These are phyloP conservation scores for Pinus taeda DNA, from an alignment of 75 land plant species.

Conservation along the genomic window DNA sequence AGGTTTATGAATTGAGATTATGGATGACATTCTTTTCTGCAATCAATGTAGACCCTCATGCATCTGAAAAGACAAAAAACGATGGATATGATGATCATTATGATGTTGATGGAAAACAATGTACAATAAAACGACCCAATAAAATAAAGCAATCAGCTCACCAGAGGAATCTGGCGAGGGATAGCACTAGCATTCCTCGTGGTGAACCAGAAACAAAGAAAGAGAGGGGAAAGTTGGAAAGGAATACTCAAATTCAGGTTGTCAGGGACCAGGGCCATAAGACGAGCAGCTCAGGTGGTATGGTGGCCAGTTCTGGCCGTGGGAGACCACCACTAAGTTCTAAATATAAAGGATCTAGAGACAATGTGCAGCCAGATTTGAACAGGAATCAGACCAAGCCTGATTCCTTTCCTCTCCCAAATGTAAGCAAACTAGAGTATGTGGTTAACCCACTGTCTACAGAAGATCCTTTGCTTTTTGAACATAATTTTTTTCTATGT, in stretches of 20 bases:
- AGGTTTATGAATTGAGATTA: no score
- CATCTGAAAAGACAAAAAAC: no score
- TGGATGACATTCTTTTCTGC: no score
- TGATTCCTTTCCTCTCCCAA: neutral
- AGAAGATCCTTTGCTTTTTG: neutral
- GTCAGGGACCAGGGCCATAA: neutral
- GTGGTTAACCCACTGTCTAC: neutral
- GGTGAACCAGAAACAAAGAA: neutral
- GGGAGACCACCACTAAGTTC: constrained; percentile 20
- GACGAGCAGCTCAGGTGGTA: neutral
- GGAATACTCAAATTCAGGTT: neutral
- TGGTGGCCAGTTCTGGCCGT: constrained; percentile 9
- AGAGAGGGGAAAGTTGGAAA: neutral
- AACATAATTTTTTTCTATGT: neutral
- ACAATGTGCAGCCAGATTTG: constrained; percentile 7
- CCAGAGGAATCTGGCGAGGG: neutral
- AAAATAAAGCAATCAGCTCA: neutral
- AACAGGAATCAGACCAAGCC: constrained; percentile 13
- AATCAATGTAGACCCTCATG: no score
- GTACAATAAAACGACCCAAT: neutral
- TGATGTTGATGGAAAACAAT: neutral
- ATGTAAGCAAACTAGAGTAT: neutral
- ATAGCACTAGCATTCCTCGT: neutral
- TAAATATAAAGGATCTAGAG: neutral
- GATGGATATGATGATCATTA: neutral